phyloP scores from a whole-genome alignment of 441 rosid genomes.

The Euphorbia schlechtendalii region DNA sequence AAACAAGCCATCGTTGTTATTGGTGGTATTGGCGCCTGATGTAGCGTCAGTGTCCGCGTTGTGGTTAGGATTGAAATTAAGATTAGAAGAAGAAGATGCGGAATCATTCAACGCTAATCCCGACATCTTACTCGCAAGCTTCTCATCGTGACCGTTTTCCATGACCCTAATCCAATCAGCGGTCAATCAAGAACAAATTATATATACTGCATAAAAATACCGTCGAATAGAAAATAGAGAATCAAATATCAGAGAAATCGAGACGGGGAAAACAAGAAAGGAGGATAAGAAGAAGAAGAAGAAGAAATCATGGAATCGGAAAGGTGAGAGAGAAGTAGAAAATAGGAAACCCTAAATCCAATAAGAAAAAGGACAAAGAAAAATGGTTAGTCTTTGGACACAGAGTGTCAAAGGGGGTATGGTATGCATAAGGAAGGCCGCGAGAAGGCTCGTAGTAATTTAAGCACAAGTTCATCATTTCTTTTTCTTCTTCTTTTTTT shows the following conservation, averaged over 20 bases:
- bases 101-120: conserved; percentile 44
- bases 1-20: conserved; percentile 61
- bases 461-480: too few relatives aligned
- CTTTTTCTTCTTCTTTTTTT: too few relatives aligned
- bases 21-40: conserved; percentile 17
- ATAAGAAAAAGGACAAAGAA: not conserved
- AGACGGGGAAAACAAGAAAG: not conserved
- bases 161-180: conserved; percentile 21
- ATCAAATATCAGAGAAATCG: not conserved
- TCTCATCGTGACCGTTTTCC: conserved; percentile 74
- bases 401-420: too few relatives aligned
- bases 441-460: too few relatives aligned
- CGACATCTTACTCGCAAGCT: conserved; percentile 49
- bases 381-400: not conserved
- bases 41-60: not conserved
- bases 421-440: not conserved
- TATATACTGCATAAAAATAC: not conserved
- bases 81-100: conserved; percentile 22
- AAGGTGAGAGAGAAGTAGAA: not conserved
- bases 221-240: not conserved
- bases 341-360: conserved; percentile 10
- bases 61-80: not conserved
- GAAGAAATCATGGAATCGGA: not conserved
- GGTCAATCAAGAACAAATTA: not conserved
- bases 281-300: not conserved